A percentile compares a stretch with the other conserved stretches of the same genome.
phyloP scores from a whole-genome alignment of 2,329 filamentous ascomycete genomes.

The Epichloe baconii region DNA sequence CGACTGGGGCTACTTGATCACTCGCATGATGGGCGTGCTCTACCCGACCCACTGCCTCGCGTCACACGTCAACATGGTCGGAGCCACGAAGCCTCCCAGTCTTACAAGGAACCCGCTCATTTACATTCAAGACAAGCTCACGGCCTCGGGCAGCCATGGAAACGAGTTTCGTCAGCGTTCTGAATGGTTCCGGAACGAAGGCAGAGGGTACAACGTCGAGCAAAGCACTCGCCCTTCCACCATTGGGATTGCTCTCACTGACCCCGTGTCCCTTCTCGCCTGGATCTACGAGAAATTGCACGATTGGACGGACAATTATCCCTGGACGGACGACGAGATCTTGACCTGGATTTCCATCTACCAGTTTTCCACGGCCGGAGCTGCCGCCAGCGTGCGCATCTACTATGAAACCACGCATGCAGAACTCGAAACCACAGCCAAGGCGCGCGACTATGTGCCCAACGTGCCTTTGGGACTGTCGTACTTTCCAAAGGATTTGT shows the following conservation, averaged over 20 bases:
- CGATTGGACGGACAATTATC: conserved; percentile 60
- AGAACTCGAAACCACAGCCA: conserved; percentile 9
- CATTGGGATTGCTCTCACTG: conserved; percentile 53
- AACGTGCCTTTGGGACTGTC: conserved; percentile 32
- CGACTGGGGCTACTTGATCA: conserved; percentile 58
- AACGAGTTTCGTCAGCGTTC: conserved; percentile 34
- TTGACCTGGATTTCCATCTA: conserved; percentile 65
- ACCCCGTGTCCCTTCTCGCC: conserved; percentile 57
- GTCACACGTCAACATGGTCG: conserved; percentile 43
- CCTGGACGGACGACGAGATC: conserved; percentile 65
- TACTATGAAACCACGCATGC: conserved; percentile 55
- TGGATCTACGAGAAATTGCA: conserved; percentile 77
- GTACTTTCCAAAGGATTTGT: conserved; percentile 46
- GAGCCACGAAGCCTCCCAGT: conserved; percentile 33
- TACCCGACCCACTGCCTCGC: conserved; percentile 42
- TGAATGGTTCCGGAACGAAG: conserved; percentile 43
- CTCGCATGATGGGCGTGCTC: conserved; percentile 43
- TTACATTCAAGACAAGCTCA: conserved; percentile 37
- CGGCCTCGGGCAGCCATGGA: conserved; percentile 31
- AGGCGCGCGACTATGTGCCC: conserved; percentile 15
- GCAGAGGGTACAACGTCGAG: conserved; percentile 21
- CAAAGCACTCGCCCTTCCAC: conserved; percentile 60
- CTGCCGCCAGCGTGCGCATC: conserved; percentile 52
- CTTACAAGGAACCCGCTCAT: conserved; percentile 40
- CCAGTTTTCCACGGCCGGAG: conserved; percentile 54